Base-by-base conservation (phyloP, 805 yeast genomes). In the Ogataea pilisensis region DNA sequence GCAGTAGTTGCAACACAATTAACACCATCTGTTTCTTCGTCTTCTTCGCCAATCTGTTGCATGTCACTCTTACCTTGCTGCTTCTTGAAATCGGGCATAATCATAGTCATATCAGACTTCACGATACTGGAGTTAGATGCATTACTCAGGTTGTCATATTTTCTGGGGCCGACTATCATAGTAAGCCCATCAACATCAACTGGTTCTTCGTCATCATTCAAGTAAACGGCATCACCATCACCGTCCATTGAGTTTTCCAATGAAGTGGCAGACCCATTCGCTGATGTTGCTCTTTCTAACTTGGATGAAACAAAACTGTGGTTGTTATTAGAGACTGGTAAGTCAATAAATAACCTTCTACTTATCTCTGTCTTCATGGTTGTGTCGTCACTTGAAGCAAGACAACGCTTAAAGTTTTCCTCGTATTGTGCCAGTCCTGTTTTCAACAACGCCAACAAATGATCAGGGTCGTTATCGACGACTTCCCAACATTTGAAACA, bases 51-150 rank as follows among this genome's bases (percentile, higher is more conserved):
- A 27, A 34, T 34, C 7, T 30, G 36, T 14, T 43, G 36, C 41
- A 39, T 25, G 17, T 31, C 28, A 11, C n/a, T n/a, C n/a, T 11
- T 34, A 27, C 22, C 16, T 34, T 8, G 26, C 6, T 33, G 17
- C 4, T 31, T 40, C 24, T 44, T 48, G 38, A 55, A 49, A 7
- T 47, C 55, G 2, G 72, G 69, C 39, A 64, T 47, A 2, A 67
- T 54, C 66, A 61, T 66, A 0, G 72, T 65, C 65, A 67, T 61
- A 42, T 65, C 70, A 5, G 63, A 53, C n/a, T 46, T 51, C 17
- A 47, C 39, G 7, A 35, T 36, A 11, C 39, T 35, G 12, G 39
- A 37, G 21, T 26, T 19, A 14, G 31, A 6, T 16, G 18, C 4
- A 6, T 12, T 6, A 14, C 6, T 14, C 16, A 34, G 34, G 7